Conservation (phyloP, 306 rosid genomes). For the Pterocarpus macrocarpus region DNA sequence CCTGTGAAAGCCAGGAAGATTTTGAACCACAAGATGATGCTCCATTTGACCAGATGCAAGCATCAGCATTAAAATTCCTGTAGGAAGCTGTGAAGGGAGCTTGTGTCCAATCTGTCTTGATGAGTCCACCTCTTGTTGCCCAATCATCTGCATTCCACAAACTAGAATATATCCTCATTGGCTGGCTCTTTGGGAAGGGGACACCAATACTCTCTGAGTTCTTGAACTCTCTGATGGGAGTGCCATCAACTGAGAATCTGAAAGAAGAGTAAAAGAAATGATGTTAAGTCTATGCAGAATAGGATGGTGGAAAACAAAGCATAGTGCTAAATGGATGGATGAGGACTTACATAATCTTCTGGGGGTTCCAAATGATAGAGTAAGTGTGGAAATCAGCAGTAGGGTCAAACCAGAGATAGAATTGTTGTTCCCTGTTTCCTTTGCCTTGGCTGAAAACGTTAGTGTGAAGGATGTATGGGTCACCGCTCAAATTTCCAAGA, state of each 20-base stretch:
- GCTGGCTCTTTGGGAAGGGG: conserved; percentile 72
- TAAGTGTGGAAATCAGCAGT: conserved; percentile 78
- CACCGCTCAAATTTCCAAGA: conserved; percentile 76
- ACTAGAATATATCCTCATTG: conserved; percentile 76
- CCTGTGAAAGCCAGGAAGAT: conserved; percentile 58
- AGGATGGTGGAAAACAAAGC: conserved; percentile 10
- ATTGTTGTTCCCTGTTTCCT: conserved; percentile 83
- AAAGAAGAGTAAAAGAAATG: background rate
- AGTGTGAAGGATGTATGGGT: conserved; percentile 78
- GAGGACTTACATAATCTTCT: conserved; percentile 58
- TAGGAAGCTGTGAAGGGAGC: conserved; percentile 83
- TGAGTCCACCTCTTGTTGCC: conserved; percentile 87
- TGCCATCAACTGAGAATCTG: conserved; percentile 78
- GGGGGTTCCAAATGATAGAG: conserved; percentile 76
- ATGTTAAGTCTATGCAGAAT: conserved; percentile 20
- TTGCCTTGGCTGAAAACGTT: conserved; percentile 77
- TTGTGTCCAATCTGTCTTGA: conserved; percentile 74
- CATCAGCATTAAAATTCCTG: conserved; percentile 66
- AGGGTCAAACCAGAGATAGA: conserved; percentile 84
- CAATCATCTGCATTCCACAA: conserved; percentile 86
- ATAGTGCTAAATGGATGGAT: background rate
- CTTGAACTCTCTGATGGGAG: conserved; percentile 84
- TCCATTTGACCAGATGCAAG: conserved; percentile 64
- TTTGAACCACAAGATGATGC: conserved; percentile 61
- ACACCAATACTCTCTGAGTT: conserved; percentile 66